These are phyloP conservation scores for Orbilia oligospora DNA, from an alignment of 2,329 filamentous ascomycete species.

Conservation along the genomic window DNA sequence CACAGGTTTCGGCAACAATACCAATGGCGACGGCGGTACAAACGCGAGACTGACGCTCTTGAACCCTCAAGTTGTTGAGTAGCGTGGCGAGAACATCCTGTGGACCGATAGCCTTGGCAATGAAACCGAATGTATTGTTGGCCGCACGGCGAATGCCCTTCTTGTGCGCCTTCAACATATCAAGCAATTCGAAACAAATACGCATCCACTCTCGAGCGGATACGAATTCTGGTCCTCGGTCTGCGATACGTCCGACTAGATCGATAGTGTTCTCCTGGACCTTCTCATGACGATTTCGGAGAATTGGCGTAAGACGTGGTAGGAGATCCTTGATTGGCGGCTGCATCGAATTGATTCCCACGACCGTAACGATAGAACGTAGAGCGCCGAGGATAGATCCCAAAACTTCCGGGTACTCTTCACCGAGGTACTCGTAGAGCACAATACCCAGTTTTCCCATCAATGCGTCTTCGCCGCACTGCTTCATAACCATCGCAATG, in stretches of 20 bases:
- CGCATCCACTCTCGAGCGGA: constrained; percentile 99
- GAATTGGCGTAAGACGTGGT: constrained; percentile 94
- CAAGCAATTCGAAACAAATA: constrained; percentile 97
- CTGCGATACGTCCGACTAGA: constrained; percentile 95
- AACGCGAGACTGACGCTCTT: constrained; percentile 97
- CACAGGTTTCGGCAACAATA: constrained; percentile 98
- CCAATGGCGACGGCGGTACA: constrained; percentile 98
- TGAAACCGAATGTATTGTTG: constrained; percentile 99
- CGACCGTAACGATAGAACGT: constrained; percentile 95
- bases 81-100: constrained; percentile 96
- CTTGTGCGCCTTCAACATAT: constrained; percentile 99
- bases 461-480: constrained; percentile 94
- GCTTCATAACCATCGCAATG: constrained; percentile 98
- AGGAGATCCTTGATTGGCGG: constrained; percentile 96
- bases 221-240: constrained; percentile 94
- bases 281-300: constrained; percentile 98
- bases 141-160: constrained; percentile 98
- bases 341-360: constrained; percentile 98
- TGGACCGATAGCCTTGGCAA: constrained; percentile 97
- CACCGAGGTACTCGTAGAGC: constrained; percentile 96
- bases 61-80: constrained; percentile 95
- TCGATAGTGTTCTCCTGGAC: constrained; percentile 99
- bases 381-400: constrained; percentile 96
- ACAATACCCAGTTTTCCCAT: constrained; percentile 96
- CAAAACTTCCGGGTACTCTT: constrained; percentile 97